Evolutionary conservation across 2,329 filamentous ascomycete species (phyloP), one percentile per base, ranked within the genome.

Genomic region (Verticillium zaregamsianum): DNA sequence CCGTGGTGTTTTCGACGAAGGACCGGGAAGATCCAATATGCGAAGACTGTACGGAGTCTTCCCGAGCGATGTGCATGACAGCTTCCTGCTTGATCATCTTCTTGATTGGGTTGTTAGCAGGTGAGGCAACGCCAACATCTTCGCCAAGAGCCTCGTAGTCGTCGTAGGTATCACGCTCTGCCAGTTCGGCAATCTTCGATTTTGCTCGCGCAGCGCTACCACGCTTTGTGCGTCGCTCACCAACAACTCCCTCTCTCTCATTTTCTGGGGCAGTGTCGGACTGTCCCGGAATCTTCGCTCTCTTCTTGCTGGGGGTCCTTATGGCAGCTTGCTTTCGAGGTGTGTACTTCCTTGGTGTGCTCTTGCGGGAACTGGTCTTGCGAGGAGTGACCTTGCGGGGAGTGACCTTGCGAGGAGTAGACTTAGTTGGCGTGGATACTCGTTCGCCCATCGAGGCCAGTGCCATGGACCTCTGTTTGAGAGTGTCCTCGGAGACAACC

Each of bases 151-250:
- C n/a, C n/a, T 37, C 55, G 33, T 32, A 23, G 14, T 57, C 55
- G 23, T 57, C 55, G 28, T 32, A 57, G 6, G 20, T 52, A 14
- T 55, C 52, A 56, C n/a, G 28, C 35, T 55, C 20, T 37, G 59
- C 52, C 35, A 39, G 37, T 15, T 52, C 32, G 11, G 52, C 49
- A 31, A 56, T 60, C 23, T 45, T 32, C 23, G 52, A 37, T 23
- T 56, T 49, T 15, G 59, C 59, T 23, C 49, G 59, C 52, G 59
- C 52, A 45, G 59, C 55, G 52, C 59, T 60, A 60, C 59, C 55
- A 23, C 59, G 59, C 59, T 49, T 60, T 9, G 39, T 32, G 35
- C 59, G 37, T 32, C 15, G 25, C 28, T 55, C 54, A 5, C 15
- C 17, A 9, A 32, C 28, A 8, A 15, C 28, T 6, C 33, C 25